A percentile compares a stretch with the other conserved stretches of the same genome.
These are phyloP conservation scores for Coffea canephora DNA, from an alignment of 257 asterid genomes.

Conservation along the genomic window DNA sequence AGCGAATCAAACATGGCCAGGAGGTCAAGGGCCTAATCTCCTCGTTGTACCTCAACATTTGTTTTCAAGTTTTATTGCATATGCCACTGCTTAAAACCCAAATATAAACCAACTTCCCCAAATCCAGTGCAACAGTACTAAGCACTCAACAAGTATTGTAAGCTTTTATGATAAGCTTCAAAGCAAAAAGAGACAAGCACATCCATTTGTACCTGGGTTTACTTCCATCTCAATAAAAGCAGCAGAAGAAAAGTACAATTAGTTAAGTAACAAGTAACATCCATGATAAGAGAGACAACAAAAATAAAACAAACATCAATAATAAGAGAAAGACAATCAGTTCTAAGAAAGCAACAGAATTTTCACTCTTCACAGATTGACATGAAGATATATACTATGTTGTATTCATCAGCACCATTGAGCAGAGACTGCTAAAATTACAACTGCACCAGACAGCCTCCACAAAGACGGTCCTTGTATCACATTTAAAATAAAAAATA, in stretches of 20 bases:
- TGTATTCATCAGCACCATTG: background rate
- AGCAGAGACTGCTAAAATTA: background rate
- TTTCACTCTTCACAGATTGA: slow-evolving; percentile 1
- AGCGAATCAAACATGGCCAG: too few relatives aligned
- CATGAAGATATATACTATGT: background rate
- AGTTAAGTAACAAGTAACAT: background rate
- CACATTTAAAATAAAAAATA: slow-evolving; percentile 12
- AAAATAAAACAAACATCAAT: background rate
- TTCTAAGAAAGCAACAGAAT: background rate
- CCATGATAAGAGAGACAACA: background rate
- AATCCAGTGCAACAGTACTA: too few relatives aligned
- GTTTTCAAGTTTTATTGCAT: too few relatives aligned
- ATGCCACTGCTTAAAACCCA: too few relatives aligned
- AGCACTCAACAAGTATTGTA: background rate
- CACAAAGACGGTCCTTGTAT: slow-evolving; percentile 5
- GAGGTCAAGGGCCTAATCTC: too few relatives aligned
- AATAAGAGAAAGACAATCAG: background rate
- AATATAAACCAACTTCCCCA: too few relatives aligned
- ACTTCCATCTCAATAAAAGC: background rate
- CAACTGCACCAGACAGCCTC: slow-evolving; percentile 5
- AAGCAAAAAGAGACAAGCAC: too few relatives aligned
- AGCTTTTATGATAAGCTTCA: too few relatives aligned
- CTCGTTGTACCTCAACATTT: too few relatives aligned
- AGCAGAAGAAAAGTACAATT: background rate
- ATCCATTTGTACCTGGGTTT: background rate